phyloP scores from a whole-genome alignment of 495 filamentous ascomycete species.

The Sordaria brevicollis region DNA sequence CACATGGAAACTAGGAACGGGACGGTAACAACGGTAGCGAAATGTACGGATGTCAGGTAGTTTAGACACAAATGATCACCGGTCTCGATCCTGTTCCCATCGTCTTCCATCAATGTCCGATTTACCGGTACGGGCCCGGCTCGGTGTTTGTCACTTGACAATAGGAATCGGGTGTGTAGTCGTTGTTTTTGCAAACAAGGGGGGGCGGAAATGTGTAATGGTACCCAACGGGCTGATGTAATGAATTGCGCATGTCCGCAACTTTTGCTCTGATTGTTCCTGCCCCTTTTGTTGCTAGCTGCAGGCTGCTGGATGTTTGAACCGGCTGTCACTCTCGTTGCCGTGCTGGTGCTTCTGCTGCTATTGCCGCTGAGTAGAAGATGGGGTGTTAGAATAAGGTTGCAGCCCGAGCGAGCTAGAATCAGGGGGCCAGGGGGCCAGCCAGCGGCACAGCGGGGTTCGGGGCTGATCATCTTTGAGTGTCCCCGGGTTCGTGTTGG shows the following conservation, averaged over 20 bases:
- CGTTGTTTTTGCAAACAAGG: not conserved
- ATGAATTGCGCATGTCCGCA: not conserved
- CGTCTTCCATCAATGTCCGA: not conserved
- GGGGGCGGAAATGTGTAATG: not conserved
- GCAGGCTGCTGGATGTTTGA: not conserved
- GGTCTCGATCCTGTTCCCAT: not conserved
- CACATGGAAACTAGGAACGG: not conserved
- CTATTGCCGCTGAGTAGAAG: too few species aligned
- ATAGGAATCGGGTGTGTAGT: not conserved
- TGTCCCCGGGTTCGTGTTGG: not conserved
- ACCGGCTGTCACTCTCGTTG: not conserved
- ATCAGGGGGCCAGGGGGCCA: not conserved
- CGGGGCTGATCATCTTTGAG: not conserved
- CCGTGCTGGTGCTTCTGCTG: not conserved
- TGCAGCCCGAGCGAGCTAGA: not conserved
- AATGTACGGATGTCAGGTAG: too few species aligned
- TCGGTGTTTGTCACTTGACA: not conserved
- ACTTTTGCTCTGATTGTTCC: not conserved
- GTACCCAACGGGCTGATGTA: not conserved
- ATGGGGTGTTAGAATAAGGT: not conserved
- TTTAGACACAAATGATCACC: not conserved
- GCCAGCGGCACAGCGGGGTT: not conserved
- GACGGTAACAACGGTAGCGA: not conserved
- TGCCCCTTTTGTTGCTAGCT: not conserved
- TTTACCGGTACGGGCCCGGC: not conserved